Evolutionary conservation across 805 yeast genomes (phyloP).

Genomic region (Wickerhamiella spandovensis): DNA sequence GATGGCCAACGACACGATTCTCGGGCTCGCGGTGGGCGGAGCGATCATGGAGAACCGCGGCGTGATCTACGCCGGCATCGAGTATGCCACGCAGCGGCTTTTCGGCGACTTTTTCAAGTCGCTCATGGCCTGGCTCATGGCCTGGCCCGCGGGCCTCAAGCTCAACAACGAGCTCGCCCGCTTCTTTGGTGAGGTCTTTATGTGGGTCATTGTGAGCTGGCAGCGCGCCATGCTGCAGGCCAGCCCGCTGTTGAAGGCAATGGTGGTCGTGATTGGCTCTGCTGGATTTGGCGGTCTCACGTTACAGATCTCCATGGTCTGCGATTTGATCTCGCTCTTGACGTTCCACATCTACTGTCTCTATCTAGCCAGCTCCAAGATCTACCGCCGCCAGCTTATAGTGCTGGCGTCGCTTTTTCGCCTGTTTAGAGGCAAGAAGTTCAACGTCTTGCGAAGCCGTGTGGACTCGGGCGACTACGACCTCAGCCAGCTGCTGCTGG

Average conservation of each 20-base stretch:
- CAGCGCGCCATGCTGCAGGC: constrained; percentile 9
- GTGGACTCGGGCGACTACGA: constrained; percentile 77
- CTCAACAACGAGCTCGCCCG: constrained; percentile 73
- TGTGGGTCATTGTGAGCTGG: constrained; percentile 78
- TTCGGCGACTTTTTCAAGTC: constrained; percentile 34
- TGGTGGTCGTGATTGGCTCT: constrained; percentile 13
- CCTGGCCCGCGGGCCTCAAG: constrained; percentile 89
- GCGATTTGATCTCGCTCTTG: constrained; percentile 50
- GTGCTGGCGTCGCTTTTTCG: constrained; percentile 63
- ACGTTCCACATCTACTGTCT: constrained; percentile 67
- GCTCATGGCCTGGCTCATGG: constrained; percentile 60
- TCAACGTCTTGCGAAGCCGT: constrained; percentile 70
- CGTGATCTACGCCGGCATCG: constrained; percentile 15
- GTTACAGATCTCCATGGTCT: constrained; percentile 47
- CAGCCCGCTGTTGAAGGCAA: constrained; percentile 1
- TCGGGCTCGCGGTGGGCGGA: constrained; percentile 53
- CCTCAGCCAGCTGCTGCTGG: constrained; percentile 73
- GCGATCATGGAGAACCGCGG: constrained; percentile 30
- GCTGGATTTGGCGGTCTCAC: constrained; percentile 51
- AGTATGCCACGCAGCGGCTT: constrained; percentile 27
- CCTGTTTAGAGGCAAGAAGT: constrained; percentile 79
- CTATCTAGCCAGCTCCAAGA: constrained; percentile 62
- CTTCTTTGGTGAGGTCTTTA: constrained; percentile 73
- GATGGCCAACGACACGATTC: constrained; percentile 61
- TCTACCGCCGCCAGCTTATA: constrained; percentile 62